Percentiles rank a stretch among this genome's conserved stretches.
phyloP scores from a whole-genome alignment of 2,329 filamentous ascomycete species.

The Sphaerulina musiva region DNA sequence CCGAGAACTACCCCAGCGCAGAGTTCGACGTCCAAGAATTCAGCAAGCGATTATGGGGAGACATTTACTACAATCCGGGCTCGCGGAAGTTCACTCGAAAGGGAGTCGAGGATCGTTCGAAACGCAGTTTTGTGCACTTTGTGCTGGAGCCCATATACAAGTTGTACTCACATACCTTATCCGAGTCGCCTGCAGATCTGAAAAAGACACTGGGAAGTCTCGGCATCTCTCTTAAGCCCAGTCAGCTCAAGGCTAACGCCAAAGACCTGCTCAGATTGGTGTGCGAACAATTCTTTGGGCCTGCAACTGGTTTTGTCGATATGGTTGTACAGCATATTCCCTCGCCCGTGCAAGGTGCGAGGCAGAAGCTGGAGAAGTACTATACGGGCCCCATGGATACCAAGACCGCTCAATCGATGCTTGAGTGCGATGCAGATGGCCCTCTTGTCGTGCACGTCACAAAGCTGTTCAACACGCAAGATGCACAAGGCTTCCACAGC shows the following conservation, averaged over 20 bases:
- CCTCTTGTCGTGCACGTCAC: slow-evolving; percentile 87
- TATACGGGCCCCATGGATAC: slow-evolving; percentile 88
- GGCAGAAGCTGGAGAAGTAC: slow-evolving; percentile 71
- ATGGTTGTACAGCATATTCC: slow-evolving; percentile 89
- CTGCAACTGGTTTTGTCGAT: slow-evolving; percentile 83
- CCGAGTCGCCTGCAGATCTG: slow-evolving; percentile 77
- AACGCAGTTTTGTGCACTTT: slow-evolving; percentile 87
- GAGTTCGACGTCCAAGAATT: slow-evolving; percentile 72
- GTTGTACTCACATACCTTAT: slow-evolving; percentile 89
- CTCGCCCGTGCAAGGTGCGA: slow-evolving; percentile 72
- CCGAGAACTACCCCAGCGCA: slow-evolving; percentile 61
- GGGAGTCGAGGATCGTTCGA: slow-evolving; percentile 68
- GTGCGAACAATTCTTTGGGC: slow-evolving; percentile 92
- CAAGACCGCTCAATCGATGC: slow-evolving; percentile 72
- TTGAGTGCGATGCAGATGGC: slow-evolving; percentile 77
- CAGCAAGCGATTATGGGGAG: slow-evolving; percentile 81
- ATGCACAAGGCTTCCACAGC: slow-evolving; percentile 85
- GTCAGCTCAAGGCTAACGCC: slow-evolving; percentile 83
- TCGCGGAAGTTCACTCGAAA: slow-evolving; percentile 91
- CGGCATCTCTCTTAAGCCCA: slow-evolving; percentile 82
- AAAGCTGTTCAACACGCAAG: slow-evolving; percentile 82
- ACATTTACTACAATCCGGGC: slow-evolving; percentile 88
- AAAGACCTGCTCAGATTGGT: slow-evolving; percentile 82
- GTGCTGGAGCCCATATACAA: slow-evolving; percentile 97
- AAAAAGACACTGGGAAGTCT: slow-evolving; percentile 70